Evolutionary conservation across 352 stramenopile species (phyloP).

Genomic region (Pythium angustatum): DNA sequence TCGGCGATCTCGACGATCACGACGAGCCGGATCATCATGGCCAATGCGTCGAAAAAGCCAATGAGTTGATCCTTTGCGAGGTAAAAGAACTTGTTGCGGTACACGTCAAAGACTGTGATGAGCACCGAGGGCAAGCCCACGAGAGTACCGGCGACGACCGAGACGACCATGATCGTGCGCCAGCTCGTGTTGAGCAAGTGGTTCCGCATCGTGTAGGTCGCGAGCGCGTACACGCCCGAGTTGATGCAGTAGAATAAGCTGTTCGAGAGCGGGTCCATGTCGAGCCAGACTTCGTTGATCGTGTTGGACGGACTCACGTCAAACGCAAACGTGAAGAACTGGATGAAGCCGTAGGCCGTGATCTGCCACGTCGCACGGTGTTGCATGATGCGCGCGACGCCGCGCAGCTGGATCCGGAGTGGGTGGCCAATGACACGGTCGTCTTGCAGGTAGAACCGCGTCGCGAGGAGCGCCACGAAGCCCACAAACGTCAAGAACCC

Average conservation of each 20-base stretch:
- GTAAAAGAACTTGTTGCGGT: conserved; percentile 68
- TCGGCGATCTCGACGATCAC: conserved; percentile 80
- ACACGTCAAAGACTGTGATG: conserved; percentile 60
- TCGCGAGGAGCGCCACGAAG: conserved; percentile 35
- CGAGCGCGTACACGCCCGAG: conserved; percentile 52
- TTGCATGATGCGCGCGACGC: conserved; percentile 62
- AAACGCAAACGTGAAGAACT: conserved; percentile 66
- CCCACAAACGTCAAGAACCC: conserved; percentile 37
- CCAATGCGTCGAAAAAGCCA: conserved; percentile 62
- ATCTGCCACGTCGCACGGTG: conserved; percentile 75
- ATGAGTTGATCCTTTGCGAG: conserved; percentile 49
- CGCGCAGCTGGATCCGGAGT: conserved; percentile 36
- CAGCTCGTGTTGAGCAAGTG: conserved; percentile 64
- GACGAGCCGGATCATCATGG: conserved; percentile 76
- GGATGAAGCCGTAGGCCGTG: conserved; percentile 63
- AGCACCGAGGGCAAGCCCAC: conserved; percentile 43
- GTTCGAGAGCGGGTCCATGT: conserved; percentile 62
- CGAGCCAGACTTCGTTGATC: conserved; percentile 60
- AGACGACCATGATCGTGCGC: conserved; percentile 51
- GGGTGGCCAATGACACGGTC: conserved; percentile 29
- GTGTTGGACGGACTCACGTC: conserved; percentile 52
- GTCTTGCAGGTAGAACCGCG: conserved; percentile 48
- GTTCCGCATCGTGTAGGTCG: conserved; percentile 55
- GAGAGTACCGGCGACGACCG: conserved; percentile 43
- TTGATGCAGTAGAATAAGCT: conserved; percentile 61